Evolutionary conservation across 441 rosid genomes (phyloP).

Genomic region (Gossypium aridum): DNA sequence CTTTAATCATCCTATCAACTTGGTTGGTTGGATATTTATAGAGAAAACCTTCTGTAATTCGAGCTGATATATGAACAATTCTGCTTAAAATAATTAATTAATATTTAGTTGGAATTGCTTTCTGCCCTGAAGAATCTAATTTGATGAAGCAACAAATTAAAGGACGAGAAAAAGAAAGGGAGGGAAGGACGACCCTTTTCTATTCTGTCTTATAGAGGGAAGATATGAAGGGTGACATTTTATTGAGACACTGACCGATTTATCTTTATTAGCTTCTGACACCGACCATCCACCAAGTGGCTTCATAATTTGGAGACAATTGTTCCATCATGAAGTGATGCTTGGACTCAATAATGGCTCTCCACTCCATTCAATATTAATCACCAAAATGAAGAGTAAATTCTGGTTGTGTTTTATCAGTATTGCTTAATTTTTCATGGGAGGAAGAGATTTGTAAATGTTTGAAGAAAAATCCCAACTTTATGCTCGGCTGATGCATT

Average conservation of each 20-base stretch:
- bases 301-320: slow-evolving; percentile 9
- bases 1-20: background rate
- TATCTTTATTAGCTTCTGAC: background rate
- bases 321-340: slow-evolving; percentile 1
- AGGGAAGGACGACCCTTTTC: background rate
- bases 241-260: background rate
- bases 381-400: background rate
- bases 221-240: background rate
- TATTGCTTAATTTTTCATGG: background rate
- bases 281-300: slow-evolving; percentile 16
- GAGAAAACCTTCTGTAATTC: background rate
- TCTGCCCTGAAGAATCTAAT: background rate
- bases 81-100: too few relatives aligned
- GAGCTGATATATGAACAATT: background rate
- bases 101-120: background rate
- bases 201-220: background rate
- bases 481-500: background rate
- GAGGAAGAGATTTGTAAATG: background rate
- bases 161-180: background rate
- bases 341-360: background rate
- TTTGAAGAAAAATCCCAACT: background rate
- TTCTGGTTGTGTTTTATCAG: background rate
- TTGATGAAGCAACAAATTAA: background rate
- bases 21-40: background rate
- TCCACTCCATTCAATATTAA: background rate